A percentile compares a stretch with the other conserved stretches of the same genome.
Conservation (phyloP, 75 land plant species). For the Gnetum montanum region DNA sequence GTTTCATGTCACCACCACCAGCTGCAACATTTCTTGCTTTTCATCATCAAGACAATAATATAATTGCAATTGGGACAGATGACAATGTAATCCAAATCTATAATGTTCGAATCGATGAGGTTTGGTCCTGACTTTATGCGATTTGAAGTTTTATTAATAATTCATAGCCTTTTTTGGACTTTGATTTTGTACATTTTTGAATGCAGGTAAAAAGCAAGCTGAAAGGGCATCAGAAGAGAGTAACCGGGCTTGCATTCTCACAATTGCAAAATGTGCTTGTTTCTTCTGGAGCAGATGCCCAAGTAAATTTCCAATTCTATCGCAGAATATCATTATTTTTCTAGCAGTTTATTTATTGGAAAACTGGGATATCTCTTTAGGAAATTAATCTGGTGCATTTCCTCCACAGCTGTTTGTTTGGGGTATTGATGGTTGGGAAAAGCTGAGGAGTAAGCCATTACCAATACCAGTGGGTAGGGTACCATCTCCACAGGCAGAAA, state of each 20-base stretch:
- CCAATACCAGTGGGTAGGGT: conserved; percentile 15
- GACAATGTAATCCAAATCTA: conserved; percentile 52
- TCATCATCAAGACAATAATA: conserved; percentile 57
- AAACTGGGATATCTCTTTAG: too few relatives aligned
- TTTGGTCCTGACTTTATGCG: conserved; percentile 2
- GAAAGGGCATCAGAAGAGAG: conserved; percentile 41
- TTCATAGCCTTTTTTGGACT: not conserved
- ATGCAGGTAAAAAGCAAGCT: conserved; percentile 43
- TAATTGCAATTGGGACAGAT: conserved; percentile 57
- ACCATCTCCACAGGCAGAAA: conserved; percentile 10
- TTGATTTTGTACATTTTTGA: not conserved
- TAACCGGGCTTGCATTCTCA: conserved; percentile 50
- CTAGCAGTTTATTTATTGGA: too few relatives aligned
- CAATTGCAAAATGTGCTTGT: conserved; percentile 28
- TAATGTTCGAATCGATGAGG: conserved; percentile 55
- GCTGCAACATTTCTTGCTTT: conserved; percentile 58
- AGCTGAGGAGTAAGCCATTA: conserved; percentile 13
- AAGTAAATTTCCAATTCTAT: too few relatives aligned
- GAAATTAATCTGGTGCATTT: too few relatives aligned
- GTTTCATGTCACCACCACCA: conserved; percentile 53
- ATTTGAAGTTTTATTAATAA: not conserved
- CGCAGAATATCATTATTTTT: not conserved
- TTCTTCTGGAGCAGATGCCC: conserved; percentile 51
- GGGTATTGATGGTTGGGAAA: conserved; percentile 39
- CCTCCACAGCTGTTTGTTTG: conserved; percentile 31